Percentiles rank a stretch among this genome's conserved stretches.
These are phyloP conservation scores for Neohortaea acidophila DNA, from an alignment of 495 filamentous ascomycete species.

Conservation along the genomic window DNA sequence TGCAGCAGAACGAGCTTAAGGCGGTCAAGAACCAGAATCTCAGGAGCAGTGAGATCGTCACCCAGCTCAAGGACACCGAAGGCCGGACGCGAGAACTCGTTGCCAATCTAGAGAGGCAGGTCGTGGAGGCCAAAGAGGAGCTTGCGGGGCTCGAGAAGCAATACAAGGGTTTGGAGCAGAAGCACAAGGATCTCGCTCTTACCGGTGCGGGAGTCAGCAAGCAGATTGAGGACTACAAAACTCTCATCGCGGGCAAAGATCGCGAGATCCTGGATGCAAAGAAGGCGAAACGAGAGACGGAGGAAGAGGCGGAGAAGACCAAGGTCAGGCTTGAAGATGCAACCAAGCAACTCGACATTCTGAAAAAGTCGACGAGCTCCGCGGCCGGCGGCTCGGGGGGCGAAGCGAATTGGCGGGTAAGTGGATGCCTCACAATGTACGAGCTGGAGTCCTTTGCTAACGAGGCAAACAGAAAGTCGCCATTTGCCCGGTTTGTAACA, in stretches of 20 bases:
- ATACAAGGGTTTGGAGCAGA: constrained; percentile 54
- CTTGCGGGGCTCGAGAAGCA: constrained; percentile 50
- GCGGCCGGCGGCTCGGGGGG: neutral
- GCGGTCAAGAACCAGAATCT: constrained; percentile 63
- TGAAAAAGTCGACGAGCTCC: constrained; percentile 47
- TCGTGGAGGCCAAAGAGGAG: constrained; percentile 62
- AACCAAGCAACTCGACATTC: constrained; percentile 62
- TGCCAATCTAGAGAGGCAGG: constrained; percentile 79
- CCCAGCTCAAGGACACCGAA: constrained; percentile 83
- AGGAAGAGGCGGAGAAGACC: constrained; percentile 57
- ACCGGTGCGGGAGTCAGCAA: constrained; percentile 54
- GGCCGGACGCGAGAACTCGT: constrained; percentile 41
- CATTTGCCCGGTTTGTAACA: constrained; percentile 76
- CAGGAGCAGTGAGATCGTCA: constrained; percentile 85
- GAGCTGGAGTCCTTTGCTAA: neutral
- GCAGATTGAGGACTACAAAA: constrained; percentile 62
- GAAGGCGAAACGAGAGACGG: constrained; percentile 50
- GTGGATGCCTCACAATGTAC: constrained; percentile 1
- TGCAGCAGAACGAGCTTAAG: constrained; percentile 58
- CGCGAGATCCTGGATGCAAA: constrained; percentile 35
- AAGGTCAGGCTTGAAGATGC: constrained; percentile 56
- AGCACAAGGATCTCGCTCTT: constrained; percentile 49
- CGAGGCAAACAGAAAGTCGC: constrained; percentile 51
- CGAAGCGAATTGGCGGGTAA: constrained; percentile 14
- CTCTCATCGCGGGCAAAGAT: constrained; percentile 59